Percentiles rank a stretch among this genome's conserved stretches.
These are phyloP conservation scores for Favolaschia claudopus DNA, from an alignment of 768 basidiomycete species.

Conservation along the genomic window DNA sequence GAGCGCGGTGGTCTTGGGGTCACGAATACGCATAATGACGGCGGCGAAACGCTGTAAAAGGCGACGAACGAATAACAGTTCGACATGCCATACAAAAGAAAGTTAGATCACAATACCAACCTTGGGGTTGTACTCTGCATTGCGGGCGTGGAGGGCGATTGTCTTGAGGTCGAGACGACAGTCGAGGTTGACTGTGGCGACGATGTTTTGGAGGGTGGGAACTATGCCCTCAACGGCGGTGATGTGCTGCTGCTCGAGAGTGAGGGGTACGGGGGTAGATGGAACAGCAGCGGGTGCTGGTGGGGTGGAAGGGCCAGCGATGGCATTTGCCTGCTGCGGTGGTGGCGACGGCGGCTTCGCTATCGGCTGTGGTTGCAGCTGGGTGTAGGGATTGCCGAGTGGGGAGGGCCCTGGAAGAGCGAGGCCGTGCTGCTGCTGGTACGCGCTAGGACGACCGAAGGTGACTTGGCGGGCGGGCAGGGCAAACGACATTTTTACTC, in stretches of 20 bases:
- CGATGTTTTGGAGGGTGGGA: constrained; percentile 99
- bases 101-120: constrained; percentile 71
- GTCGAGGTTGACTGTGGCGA: constrained; percentile 98
- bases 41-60: constrained; percentile 97
- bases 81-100: constrained; percentile 59
- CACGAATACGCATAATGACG: constrained; percentile 99
- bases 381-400: constrained; percentile 56
- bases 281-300: constrained; percentile 56
- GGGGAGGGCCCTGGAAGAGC: constrained; percentile 74
- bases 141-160: constrained; percentile 95
- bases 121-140: constrained; percentile 99
- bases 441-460: constrained; percentile 69
- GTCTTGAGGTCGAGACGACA: constrained; percentile 98
- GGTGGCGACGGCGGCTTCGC: constrained; percentile 35
- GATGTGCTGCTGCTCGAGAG: constrained; percentile 92
- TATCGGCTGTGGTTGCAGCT: constrained; percentile 38
- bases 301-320: constrained; percentile 68
- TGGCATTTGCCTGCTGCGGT: constrained; percentile 44
- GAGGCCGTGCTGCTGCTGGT: constrained; percentile 51
- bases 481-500: constrained; percentile 61
- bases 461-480: constrained; percentile 82
- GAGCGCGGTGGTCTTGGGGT: constrained; percentile 98
- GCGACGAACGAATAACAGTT: constrained; percentile 69
- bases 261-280: constrained; percentile 75
- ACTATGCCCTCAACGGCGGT: constrained; percentile 98